Conservation (phyloP, 768 basidiomycete species). For the Leccinum rimulosum region DNA sequence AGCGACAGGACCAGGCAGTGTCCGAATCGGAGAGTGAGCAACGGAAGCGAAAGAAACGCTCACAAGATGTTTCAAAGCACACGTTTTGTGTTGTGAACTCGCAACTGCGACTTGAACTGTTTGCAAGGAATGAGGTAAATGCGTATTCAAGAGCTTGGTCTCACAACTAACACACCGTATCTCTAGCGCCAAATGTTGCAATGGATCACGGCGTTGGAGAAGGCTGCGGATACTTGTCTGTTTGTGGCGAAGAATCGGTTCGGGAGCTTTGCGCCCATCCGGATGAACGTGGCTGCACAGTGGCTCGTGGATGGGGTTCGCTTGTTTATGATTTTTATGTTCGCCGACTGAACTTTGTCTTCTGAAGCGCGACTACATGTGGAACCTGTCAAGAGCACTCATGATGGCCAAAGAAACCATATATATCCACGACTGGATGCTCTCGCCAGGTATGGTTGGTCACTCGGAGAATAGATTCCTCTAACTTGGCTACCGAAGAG, state of each 20-base stretch:
- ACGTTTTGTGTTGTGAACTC: constrained; percentile 93
- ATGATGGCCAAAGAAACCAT: constrained; percentile 83
- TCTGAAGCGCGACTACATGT: constrained; percentile 92
- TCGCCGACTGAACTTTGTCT: constrained; percentile 4
- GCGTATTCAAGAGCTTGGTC: background rate
- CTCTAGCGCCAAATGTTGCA: constrained; percentile 90
- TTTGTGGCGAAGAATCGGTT: constrained; percentile 85
- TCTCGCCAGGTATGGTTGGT: constrained; percentile 66
- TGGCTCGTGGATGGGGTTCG: constrained; percentile 97
- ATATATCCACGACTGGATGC: constrained; percentile 99
- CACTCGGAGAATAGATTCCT: background rate
- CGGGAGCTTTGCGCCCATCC: constrained; percentile 89
- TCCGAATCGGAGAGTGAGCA: constrained; percentile 34
- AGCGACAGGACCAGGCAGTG: constrained; percentile 9
- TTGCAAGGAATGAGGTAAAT: constrained; percentile 79
- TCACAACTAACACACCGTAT: constrained; percentile 4
- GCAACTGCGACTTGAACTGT: constrained; percentile 83
- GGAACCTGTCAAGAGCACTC: constrained; percentile 93
- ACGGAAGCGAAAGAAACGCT: constrained; percentile 46
- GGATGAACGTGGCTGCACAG: constrained; percentile 90
- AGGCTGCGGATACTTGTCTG: constrained; percentile 69
- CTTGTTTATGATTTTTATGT: constrained; percentile 11
- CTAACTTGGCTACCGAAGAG: constrained; percentile 42
- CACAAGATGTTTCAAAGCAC: constrained; percentile 79
- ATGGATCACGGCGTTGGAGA: constrained; percentile 90